Percentiles rank a stretch among this genome's conserved stretches.
Evolutionary conservation across 2,329 filamentous ascomycete species (phyloP).

Genomic region (Fusarium algeriense): DNA sequence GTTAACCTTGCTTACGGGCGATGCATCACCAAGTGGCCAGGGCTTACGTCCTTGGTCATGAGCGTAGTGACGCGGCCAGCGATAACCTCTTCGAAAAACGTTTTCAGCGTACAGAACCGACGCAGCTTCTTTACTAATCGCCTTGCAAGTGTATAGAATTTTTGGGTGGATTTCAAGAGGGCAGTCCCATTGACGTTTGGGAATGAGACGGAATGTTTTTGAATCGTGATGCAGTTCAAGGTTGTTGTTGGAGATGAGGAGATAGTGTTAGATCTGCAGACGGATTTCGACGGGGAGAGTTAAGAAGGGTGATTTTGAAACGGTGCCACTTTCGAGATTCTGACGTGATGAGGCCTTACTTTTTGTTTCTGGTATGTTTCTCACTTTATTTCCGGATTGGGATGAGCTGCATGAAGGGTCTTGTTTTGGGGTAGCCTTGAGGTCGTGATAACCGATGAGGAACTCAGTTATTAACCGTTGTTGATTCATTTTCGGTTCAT

Average conservation of each 20-base stretch:
- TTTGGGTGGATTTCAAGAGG: not conserved
- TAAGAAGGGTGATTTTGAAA: not conserved
- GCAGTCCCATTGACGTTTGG: not conserved
- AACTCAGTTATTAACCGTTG: not conserved
- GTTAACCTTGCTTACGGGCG: constrained; percentile 7
- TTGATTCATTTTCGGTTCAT: not conserved
- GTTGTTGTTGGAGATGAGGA: constrained; percentile 1
- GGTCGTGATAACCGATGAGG: not conserved
- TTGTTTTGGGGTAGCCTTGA: accelerated
- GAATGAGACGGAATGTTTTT: constrained; percentile 10
- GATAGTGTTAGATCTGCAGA: constrained; percentile 22
- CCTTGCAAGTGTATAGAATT: constrained; percentile 15
- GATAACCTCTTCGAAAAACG: not conserved
- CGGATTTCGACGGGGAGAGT: constrained; percentile 17
- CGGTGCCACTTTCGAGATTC: not conserved
- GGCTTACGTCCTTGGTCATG: accelerated
- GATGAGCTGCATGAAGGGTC: not conserved
- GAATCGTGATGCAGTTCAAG: not conserved
- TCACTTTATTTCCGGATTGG: not conserved
- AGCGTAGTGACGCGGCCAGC: not conserved
- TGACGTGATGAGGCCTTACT: not conserved
- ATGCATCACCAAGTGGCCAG: constrained; percentile 3
- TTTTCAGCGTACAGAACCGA: constrained; percentile 24
- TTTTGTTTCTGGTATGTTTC: not conserved
- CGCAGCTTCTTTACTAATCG: constrained; percentile 19